Percentiles rank a stretch among this genome's conserved stretches.
Conservation (phyloP, 805 yeast species). For the Schwanniomyces polymorphus region DNA sequence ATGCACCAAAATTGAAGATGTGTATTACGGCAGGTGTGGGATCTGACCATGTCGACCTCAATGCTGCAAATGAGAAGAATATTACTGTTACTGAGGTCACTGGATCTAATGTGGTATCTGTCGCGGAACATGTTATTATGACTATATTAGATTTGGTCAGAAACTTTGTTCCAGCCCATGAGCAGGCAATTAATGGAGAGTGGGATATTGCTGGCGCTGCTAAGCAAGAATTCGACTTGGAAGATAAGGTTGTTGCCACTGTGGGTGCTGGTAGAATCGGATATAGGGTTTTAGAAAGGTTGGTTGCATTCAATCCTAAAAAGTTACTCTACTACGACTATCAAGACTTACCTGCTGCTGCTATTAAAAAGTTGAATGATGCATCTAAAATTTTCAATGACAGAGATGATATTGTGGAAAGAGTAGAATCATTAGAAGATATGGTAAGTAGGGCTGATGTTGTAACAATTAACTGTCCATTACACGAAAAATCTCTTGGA, state of each 20-base stretch:
- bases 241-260: conserved; percentile 74
- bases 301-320: conserved; percentile 71
- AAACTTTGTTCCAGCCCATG: conserved; percentile 79
- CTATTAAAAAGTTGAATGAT: conserved; percentile 37
- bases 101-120: conserved; percentile 77
- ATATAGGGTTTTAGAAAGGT: conserved; percentile 68
- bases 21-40: conserved; percentile 84
- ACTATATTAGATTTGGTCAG: conserved; percentile 69
- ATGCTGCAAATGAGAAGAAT: conserved; percentile 61
- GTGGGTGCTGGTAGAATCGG: conserved; percentile 86
- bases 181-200: conserved; percentile 56
- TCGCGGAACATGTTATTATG: conserved; percentile 80
- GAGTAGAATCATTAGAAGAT: conserved; percentile 62
- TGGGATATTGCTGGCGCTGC: conserved; percentile 83
- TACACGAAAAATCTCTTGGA: conserved; percentile 69
- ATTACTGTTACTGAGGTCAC: conserved; percentile 79
- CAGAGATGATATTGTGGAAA: conserved; percentile 52
- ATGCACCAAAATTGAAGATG: conserved; percentile 70
- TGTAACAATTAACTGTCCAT: conserved; percentile 76
- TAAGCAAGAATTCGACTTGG: conserved; percentile 71
- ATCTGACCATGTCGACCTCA: conserved; percentile 75
- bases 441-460: conserved; percentile 67
- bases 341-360: conserved; percentile 61
- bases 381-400: conserved; percentile 43
- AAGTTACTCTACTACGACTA: conserved; percentile 75